Percentiles rank a stretch among this genome's conserved stretches.
phyloP scores from a whole-genome alignment of 345 rosid genomes.

The Cardamine chenopodiifolia region DNA sequence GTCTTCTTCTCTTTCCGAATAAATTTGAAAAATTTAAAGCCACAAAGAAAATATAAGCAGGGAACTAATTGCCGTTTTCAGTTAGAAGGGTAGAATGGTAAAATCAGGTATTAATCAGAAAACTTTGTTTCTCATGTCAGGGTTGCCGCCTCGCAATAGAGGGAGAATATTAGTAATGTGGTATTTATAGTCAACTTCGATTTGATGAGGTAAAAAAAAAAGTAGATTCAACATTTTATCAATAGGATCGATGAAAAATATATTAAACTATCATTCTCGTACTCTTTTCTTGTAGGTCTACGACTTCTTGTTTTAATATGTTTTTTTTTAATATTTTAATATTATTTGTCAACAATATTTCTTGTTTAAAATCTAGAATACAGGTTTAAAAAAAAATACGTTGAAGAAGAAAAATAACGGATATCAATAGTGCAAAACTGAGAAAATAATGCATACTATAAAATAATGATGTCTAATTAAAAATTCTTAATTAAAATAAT shows the following conservation, averaged over 20 bases:
- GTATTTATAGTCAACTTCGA: constrained; percentile 38
- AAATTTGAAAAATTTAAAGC: not conserved
- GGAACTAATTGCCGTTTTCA: constrained; percentile 40
- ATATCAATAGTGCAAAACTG: not conserved
- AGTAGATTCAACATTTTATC: constrained; percentile 2
- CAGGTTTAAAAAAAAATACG: not conserved
- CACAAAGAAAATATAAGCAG: constrained; percentile 19
- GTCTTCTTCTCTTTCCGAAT: not conserved
- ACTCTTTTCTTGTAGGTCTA: constrained; percentile 15
- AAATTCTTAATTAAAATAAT: not conserved
- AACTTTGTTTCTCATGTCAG: constrained; percentile 42
- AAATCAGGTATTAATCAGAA: not conserved
- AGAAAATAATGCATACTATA: not conserved
- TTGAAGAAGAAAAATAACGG: not conserved
- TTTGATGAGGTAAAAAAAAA: constrained; percentile 16
- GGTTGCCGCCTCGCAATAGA: constrained; percentile 48
- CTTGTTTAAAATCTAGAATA: not conserved
- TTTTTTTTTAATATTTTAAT: too few relatives aligned
- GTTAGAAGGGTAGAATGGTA: constrained; percentile 29
- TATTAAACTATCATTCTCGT: not conserved
- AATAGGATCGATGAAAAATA: not conserved
- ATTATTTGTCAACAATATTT: not conserved
- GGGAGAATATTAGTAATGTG: constrained; percentile 20
- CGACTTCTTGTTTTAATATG: not conserved
- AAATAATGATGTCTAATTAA: not conserved